A percentile compares a stretch with the other conserved stretches of the same genome.
phyloP scores from a whole-genome alignment of 2,329 filamentous ascomycete genomes.

The Bertia moriformis region DNA sequence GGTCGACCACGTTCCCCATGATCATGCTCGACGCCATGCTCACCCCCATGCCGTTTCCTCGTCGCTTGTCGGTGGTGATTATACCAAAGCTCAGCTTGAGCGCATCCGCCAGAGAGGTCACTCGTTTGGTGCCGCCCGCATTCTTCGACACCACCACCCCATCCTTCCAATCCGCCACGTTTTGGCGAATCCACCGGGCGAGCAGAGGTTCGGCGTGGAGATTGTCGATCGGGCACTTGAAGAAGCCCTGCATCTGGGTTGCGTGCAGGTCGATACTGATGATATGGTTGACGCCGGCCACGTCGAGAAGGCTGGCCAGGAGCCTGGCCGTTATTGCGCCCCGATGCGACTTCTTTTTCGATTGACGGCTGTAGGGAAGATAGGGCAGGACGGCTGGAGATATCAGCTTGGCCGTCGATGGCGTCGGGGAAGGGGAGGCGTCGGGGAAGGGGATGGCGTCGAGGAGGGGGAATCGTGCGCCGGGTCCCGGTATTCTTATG shows the following conservation, averaged over 20 bases:
- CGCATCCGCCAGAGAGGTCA: conserved; percentile 88
- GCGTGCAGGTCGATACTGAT: conserved; percentile 94
- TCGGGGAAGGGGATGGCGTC: conserved; percentile 1
- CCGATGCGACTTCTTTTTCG: conserved; percentile 95
- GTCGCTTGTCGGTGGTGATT: conserved; percentile 69
- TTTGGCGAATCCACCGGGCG: conserved; percentile 83
- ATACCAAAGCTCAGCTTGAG: conserved; percentile 96
- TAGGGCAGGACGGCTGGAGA: conserved; percentile 75
- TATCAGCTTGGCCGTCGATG: not conserved
- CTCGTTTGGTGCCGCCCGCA: conserved; percentile 87
- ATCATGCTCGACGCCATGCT: conserved; percentile 71
- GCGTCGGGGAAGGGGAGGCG: conserved; percentile 4
- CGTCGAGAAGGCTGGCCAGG: conserved; percentile 84
- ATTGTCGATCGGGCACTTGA: conserved; percentile 94
- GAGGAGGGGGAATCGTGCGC: conserved; percentile 3
- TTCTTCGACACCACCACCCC: conserved; percentile 98
- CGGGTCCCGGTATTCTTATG: conserved; percentile 3
- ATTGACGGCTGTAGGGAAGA: conserved; percentile 96
- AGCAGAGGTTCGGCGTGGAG: conserved; percentile 94
- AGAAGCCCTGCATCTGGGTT: conserved; percentile 99
- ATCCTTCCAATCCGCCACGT: conserved; percentile 75
- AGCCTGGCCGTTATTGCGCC: conserved; percentile 93
- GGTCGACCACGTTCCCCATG: conserved; percentile 50
- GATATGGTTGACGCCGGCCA: conserved; percentile 92
- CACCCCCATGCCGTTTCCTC: conserved; percentile 26